Evolutionary conservation across 2,329 filamentous ascomycete species (phyloP), one percentile per base, ranked within the genome.

Genomic region (Nothopassalora personata): DNA sequence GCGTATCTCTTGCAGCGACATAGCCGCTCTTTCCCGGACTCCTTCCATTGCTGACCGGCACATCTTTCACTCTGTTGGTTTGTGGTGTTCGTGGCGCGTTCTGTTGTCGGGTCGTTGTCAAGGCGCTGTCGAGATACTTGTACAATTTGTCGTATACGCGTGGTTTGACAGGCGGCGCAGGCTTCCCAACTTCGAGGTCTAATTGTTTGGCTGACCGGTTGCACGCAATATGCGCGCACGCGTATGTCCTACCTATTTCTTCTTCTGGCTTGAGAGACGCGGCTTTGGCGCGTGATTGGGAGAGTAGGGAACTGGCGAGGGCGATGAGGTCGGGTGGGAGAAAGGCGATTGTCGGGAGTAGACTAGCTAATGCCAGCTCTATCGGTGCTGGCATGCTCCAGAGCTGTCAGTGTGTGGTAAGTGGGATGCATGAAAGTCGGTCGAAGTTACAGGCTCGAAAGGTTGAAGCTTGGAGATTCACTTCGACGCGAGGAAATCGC

Each of bases 181-280:
- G 83, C 63, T 89, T 84, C 59, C 92, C 87, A 0, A 86, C 83
- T 0, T 92, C 91, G 7, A 96, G 84, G 70, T 91, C 85, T 48
- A 96, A 83, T 0, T 80, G 73, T 57, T 86, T 88, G 70, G 91
- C 92, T 43, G 96, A 80, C 55, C 91, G 91, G 56, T 93, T 90
- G 71, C 92, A 97, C 19, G 94, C 94, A 60, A 99, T 83, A 74
- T 96, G 87, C 13, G 90, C 89, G 72, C 91, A 96, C 4, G 88
- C 89, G 73, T 94, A 94, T 4, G 84, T 81, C 19, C 92, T 83
- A n/a, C 88, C 90, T 64, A 94, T 86, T 73, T 97, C 92, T 73
- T 96, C 91, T 57, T 95, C 90, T 3, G 86, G 82, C 71, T 91
- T 95, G 55, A 97, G 79, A 15, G 83, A 88, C 69, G 85, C 86